Evolutionary conservation across 2,329 filamentous ascomycete genomes (phyloP).

Genomic region (Pochonia chlamydosporia): DNA sequence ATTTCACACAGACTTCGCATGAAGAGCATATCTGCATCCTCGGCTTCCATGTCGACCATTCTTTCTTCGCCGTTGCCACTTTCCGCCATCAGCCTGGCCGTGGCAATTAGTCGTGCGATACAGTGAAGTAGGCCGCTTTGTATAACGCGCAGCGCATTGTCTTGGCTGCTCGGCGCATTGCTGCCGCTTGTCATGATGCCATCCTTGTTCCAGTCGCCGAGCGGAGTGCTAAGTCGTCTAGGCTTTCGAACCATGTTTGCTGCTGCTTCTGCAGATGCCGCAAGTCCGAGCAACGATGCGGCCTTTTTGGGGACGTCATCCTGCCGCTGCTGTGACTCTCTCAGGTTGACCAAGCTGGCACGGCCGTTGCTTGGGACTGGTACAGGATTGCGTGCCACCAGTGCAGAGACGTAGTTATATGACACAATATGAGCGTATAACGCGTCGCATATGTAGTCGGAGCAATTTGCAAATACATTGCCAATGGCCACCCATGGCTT

Average conservation of each 20-base stretch:
- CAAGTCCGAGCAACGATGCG: conserved; percentile 43
- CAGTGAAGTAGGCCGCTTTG: conserved; percentile 45
- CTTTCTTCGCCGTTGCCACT: conserved; percentile 21
- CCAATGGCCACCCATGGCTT: conserved; percentile 40
- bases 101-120: conserved; percentile 44
- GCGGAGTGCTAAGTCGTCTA: conserved; percentile 20
- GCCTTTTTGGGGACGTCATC: conserved; percentile 46
- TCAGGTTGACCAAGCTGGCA: conserved; percentile 9
- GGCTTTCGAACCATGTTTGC: conserved; percentile 16
- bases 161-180: conserved; percentile 17
- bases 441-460: conserved; percentile 51
- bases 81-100: conserved; percentile 34
- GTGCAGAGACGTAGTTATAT: conserved; percentile 49
- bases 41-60: conserved; percentile 22
- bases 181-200: conserved; percentile 15
- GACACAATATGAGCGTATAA: conserved; percentile 54
- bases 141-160: conserved; percentile 36
- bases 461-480: conserved; percentile 46
- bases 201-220: conserved; percentile 21
- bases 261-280: conserved; percentile 15
- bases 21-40: conserved; percentile 31
- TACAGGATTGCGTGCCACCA: conserved; percentile 20
- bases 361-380: conserved; percentile 10
- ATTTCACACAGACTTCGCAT: conserved; percentile 37
- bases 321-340: conserved; percentile 20